Conservation (phyloP, 306 rosid genomes). For the Malus asiatica region DNA sequence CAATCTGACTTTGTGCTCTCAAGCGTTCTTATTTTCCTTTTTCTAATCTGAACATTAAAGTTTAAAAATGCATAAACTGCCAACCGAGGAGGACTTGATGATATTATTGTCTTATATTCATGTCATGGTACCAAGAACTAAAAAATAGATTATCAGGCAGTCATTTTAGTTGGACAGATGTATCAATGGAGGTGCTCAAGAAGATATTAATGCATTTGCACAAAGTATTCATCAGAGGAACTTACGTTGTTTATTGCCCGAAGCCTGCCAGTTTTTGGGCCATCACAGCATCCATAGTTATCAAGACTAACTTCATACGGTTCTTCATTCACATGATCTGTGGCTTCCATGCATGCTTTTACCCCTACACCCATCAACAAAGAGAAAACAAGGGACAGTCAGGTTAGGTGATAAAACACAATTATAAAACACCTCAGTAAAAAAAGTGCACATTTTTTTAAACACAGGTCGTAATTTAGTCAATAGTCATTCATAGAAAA, state of each 20-base stretch:
- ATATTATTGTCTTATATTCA: too few species aligned
- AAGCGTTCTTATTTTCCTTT: slow-evolving; percentile 61
- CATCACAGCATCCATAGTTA: slow-evolving; percentile 70
- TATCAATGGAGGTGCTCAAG: not conserved
- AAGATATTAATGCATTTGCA: not conserved
- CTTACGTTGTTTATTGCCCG: slow-evolving; percentile 51
- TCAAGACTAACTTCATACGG: slow-evolving; percentile 71
- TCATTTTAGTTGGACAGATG: too few species aligned
- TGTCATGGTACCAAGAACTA: too few species aligned
- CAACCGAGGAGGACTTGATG: too few species aligned
- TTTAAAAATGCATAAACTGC: not conserved
- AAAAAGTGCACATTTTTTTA: not conserved
- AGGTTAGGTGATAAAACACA: not conserved
- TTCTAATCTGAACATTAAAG: slow-evolving; percentile 34
- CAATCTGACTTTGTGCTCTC: slow-evolving; percentile 71
- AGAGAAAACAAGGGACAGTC: not conserved
- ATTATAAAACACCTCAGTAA: not conserved
- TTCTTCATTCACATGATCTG: slow-evolving; percentile 53
- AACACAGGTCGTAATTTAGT: not conserved
- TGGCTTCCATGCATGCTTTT: slow-evolving; percentile 56
- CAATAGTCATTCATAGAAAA: not conserved
- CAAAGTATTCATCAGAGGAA: slow-evolving; percentile 4
- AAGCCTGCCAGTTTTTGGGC: slow-evolving; percentile 82
- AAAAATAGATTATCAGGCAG: too few species aligned
- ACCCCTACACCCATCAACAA: slow-evolving; percentile 56